These are phyloP conservation scores for Backusella tuberculispora DNA, from an alignment of 192 early-diverging fungal species.

Conservation along the genomic window DNA sequence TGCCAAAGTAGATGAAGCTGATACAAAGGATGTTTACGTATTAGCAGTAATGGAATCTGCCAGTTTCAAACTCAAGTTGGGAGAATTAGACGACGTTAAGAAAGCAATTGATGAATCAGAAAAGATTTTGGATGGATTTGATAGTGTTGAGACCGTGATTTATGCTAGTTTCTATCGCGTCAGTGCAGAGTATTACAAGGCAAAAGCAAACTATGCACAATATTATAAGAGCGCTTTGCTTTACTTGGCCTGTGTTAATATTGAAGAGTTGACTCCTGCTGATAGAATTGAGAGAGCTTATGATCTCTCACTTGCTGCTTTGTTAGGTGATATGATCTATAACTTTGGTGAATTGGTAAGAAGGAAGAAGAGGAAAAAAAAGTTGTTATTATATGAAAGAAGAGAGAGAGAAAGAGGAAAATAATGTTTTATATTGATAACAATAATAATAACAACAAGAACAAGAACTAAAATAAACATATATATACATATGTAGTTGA, in stretches of 20 bases:
- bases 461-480: neutral
- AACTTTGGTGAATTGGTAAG: conserved; percentile 98
- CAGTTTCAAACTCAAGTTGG: conserved; percentile 77
- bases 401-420: conserved; percentile 35
- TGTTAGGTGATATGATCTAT: conserved; percentile 95
- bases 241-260: conserved; percentile 87
- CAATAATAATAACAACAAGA: too few relatives aligned
- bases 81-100: conserved; percentile 84
- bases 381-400: neutral
- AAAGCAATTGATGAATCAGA: conserved; percentile 85
- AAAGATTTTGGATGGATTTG: conserved; percentile 76
- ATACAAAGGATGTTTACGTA: conserved; percentile 83
- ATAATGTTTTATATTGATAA: neutral
- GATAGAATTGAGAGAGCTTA: conserved; percentile 92
- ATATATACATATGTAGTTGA: conserved; percentile 54
- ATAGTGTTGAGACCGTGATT: conserved; percentile 83
- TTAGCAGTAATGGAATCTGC: conserved; percentile 87
- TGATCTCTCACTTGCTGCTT: conserved; percentile 87
- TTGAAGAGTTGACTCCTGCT: conserved; percentile 74
- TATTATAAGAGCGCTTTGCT: conserved; percentile 96
- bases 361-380: conserved; percentile 21
- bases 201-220: conserved; percentile 87
- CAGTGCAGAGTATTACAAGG: conserved; percentile 96
- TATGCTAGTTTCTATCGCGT: conserved; percentile 96
- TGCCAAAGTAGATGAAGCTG: conserved; percentile 68